Base-by-base conservation (phyloP, 2,329 filamentous ascomycete species). In the Aspergillus brunneoviolaceus region DNA sequence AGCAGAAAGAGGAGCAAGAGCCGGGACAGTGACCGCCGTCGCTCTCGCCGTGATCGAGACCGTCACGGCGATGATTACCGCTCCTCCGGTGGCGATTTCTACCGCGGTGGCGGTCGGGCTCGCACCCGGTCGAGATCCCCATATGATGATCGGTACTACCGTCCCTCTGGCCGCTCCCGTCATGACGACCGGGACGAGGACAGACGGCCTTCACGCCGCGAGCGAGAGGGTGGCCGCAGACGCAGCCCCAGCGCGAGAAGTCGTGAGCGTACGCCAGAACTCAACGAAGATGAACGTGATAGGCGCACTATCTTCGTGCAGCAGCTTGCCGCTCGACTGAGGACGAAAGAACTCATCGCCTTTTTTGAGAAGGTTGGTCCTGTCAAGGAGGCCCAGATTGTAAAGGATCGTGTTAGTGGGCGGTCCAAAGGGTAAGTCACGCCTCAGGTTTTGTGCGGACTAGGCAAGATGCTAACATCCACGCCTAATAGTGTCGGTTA, bases 251-350 rank as follows among this genome's bases (percentile, higher is more conserved):
- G 39, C 27, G 70, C 76, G 60, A 75, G 74, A 66, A 72, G 77
- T 62, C 70, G 73, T 52, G 75, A 72, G 67, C 83, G 81, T 66
- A 82, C 82, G 29, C 78, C 92, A 29, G 87, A 90, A 72, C 86
- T 90, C 62, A 96, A 90, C 70, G 93, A 97, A 76, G 95, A 98
- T 79, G 95, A 99, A 79, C 90, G 94, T 73, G 95, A 99, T 80
- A 89, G 92, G 70, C 90, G 95, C 71, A 99, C 96, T 60, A 92
- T 99, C 61, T 99, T 99, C 75, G 95, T 99, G 58, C 95, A 99
- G 82, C 95, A 99, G 79, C 89, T 99, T 73, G 95, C 95, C 68
- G 93, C 93, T 67, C 91, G 95, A 72, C 85, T 98, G 66, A 89
- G 94, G 69, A 96, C 91, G 58, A 92, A 92, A 72, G 92, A 98